Evolutionary conservation across 1,284 basidiomycete genomes (phyloP).

Genomic region (Ceratorhiza oryzae-sativae): DNA sequence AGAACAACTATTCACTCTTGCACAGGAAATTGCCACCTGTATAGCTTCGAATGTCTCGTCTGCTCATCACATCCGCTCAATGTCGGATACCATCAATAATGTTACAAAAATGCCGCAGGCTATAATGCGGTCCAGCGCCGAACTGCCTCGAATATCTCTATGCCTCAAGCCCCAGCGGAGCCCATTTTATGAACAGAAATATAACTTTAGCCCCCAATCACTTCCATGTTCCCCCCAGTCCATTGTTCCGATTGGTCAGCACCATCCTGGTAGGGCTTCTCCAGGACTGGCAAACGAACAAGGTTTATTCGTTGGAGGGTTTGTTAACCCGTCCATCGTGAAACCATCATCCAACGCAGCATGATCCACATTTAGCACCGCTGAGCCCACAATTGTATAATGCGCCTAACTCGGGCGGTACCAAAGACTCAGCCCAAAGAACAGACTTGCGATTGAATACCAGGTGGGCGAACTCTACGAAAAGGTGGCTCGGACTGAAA

Average conservation of each 20-base stretch:
- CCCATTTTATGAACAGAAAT: neutral
- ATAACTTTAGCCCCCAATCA: neutral
- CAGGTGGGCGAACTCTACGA: neutral
- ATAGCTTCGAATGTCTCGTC: neutral
- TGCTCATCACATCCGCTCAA: neutral
- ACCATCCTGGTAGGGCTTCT: neutral
- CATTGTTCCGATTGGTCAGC: neutral
- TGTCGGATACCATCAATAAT: neutral
- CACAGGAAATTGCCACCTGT: neutral
- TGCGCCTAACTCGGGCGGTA: neutral
- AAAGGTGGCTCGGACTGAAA: too few species aligned
- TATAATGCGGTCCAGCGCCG: too few species aligned
- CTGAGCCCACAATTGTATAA: neutral
- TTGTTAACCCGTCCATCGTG: neutral
- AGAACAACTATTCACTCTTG: neutral
- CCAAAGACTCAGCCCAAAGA: neutral
- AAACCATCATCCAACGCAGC: neutral
- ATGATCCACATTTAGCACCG: neutral
- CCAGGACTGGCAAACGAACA: neutral
- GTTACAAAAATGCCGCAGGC: neutral
- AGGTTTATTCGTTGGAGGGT: neutral
- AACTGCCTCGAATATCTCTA: neutral
- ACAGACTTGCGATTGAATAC: too few species aligned
- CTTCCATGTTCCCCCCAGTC: neutral
- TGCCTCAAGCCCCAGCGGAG: neutral